phyloP scores from a whole-genome alignment of 257 asterid genomes.

The Capsicum rhomboideum region DNA sequence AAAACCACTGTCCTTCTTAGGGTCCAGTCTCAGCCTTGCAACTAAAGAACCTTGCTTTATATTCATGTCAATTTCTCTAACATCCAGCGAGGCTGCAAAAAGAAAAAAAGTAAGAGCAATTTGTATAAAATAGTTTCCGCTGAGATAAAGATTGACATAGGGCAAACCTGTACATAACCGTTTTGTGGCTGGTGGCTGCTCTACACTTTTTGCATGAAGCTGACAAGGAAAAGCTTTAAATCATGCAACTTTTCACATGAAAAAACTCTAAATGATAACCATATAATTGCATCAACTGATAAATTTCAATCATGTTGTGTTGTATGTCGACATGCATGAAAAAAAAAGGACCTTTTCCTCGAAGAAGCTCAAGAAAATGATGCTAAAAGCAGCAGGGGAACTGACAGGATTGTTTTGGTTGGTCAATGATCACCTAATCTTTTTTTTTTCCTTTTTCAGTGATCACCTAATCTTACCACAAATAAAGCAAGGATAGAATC shows the following conservation, averaged over 20 bases:
- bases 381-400: not conserved
- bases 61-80: conserved; percentile 30
- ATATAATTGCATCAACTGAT: not conserved
- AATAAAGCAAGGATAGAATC: not conserved
- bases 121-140: conserved; percentile 10
- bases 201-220: conserved; percentile 90
- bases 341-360: not conserved
- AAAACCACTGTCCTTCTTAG: conserved; percentile 62
- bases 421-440: not conserved
- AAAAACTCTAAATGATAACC: not conserved
- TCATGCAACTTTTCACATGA: not conserved
- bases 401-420: not conserved
- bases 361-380: not conserved
- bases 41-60: conserved; percentile 50
- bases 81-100: conserved; percentile 47
- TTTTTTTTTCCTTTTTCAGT: not conserved
- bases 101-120: conserved; percentile 4
- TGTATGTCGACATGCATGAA: not conserved
- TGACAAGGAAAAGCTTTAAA: conserved; percentile 28
- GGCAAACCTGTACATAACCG: conserved; percentile 60
- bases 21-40: conserved; percentile 78
- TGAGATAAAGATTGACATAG: conserved; percentile 6
- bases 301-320: not conserved
- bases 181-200: conserved; percentile 55
- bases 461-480: not conserved